A percentile compares a stretch with the other conserved stretches of the same genome.
Evolutionary conservation across 306 rosid species (phyloP).

Genomic region (Spatholobus suberectus): DNA sequence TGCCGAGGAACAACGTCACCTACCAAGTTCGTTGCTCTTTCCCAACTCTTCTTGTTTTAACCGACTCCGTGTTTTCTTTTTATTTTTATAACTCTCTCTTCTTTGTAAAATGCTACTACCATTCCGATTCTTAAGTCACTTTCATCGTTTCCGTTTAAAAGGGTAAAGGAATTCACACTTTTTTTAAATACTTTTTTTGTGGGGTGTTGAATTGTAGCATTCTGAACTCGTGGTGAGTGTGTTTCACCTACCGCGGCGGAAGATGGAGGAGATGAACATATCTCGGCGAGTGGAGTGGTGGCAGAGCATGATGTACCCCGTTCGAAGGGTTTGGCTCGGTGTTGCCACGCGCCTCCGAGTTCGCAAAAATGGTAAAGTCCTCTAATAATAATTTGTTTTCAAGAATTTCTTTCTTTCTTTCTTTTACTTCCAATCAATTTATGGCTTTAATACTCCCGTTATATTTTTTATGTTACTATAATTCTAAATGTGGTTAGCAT

Average conservation of each 20-base stretch:
- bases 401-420: neutral
- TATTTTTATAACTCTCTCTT: neutral
- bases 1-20: neutral
- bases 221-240: constrained; percentile 33
- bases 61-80: neutral
- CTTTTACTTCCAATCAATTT: neutral
- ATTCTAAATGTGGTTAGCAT: neutral
- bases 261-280: constrained; percentile 36
- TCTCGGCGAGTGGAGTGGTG: constrained; percentile 60
- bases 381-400: neutral
- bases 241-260: constrained; percentile 5
- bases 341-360: constrained; percentile 55
- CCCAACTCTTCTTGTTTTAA: neutral
- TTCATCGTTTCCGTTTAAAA: neutral
- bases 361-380: constrained; percentile 58
- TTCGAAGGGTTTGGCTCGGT: constrained; percentile 50
- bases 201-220: neutral
- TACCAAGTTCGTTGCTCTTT: constrained; percentile 23
- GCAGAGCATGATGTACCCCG: constrained; percentile 48
- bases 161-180: neutral
- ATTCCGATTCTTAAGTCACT: neutral
- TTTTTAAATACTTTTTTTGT: neutral
- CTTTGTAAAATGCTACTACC: neutral
- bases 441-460: neutral
- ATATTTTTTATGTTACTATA: too few species aligned